These are phyloP conservation scores for Claviceps arundinis DNA, from an alignment of 2,329 filamentous ascomycete genomes.

Conservation along the genomic window DNA sequence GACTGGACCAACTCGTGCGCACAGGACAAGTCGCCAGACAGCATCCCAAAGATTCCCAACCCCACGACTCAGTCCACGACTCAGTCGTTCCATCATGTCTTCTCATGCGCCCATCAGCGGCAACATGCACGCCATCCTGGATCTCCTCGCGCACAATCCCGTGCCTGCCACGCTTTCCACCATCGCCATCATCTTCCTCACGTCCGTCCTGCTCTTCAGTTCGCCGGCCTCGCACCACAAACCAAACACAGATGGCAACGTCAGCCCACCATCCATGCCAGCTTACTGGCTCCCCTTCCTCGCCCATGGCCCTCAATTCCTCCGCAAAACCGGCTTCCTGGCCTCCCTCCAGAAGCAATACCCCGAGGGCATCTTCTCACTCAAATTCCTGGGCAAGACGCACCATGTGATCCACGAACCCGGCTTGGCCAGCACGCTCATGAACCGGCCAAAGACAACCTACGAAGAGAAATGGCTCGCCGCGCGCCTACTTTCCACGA, in stretches of 20 bases:
- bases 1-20: no score
- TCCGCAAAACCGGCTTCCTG: slow-evolving; percentile 16
- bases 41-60: no score
- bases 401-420: slow-evolving; percentile 23
- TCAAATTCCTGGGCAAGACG: slow-evolving; percentile 18
- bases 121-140: not conserved
- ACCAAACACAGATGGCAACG: slow-evolving; percentile 8
- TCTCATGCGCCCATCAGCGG: not conserved
- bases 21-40: no score
- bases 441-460: slow-evolving; percentile 15
- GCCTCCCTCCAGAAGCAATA: slow-evolving; percentile 18
- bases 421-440: slow-evolving; percentile 14
- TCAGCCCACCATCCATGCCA: slow-evolving; percentile 12
- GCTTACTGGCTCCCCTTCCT: slow-evolving; percentile 24
- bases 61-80: no score
- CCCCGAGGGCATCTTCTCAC: slow-evolving; percentile 21
- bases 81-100: not conserved
- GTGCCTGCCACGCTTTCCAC: not conserved
- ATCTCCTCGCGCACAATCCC: not conserved
- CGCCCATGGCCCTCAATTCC: slow-evolving; percentile 22
- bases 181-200: not conserved
- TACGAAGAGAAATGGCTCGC: slow-evolving; percentile 13
- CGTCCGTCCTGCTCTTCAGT: slow-evolving; percentile 6
- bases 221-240: slow-evolving; percentile 24
- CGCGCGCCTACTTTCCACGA: slow-evolving; percentile 15